Percentiles rank a stretch among this genome's conserved stretches.
Conservation (phyloP, 805 yeast genomes). For the Clavispora asparagi region DNA sequence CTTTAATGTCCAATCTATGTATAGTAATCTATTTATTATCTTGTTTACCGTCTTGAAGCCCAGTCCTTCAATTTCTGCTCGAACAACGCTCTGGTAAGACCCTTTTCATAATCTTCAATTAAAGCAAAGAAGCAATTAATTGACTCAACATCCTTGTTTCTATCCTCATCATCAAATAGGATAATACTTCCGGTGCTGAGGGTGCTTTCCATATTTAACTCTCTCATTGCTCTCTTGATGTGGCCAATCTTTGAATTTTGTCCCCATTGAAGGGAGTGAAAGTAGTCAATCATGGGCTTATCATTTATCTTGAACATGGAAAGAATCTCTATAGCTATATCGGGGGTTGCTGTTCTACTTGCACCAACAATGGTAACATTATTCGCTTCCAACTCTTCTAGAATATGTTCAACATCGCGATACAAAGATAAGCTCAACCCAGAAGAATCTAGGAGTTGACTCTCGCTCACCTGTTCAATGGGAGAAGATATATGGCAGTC, state of each 20-base stretch:
- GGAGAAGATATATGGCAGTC: slow-evolving; percentile 68
- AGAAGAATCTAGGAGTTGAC: slow-evolving; percentile 43
- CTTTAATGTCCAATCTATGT: background rate
- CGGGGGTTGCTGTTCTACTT: slow-evolving; percentile 73
- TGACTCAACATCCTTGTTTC: slow-evolving; percentile 70
- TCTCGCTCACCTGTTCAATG: slow-evolving; percentile 15
- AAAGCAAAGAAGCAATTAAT: slow-evolving; percentile 69
- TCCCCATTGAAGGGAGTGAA: slow-evolving; percentile 67
- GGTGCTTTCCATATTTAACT: slow-evolving; percentile 43
- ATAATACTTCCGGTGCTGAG: slow-evolving; percentile 38
- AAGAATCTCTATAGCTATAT: slow-evolving; percentile 64
- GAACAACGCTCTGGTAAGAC: slow-evolving; percentile 54
- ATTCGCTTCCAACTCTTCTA: slow-evolving; percentile 45
- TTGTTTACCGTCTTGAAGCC: slow-evolving; percentile 8
- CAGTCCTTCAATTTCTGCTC: slow-evolving; percentile 39
- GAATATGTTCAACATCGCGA: slow-evolving; percentile 62
- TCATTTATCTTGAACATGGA: slow-evolving; percentile 47
- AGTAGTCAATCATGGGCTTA: slow-evolving; percentile 46
- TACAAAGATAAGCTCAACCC: slow-evolving; percentile 58
- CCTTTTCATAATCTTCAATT: slow-evolving; percentile 51
- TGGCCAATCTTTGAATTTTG: slow-evolving; percentile 56
- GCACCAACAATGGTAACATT: slow-evolving; percentile 60
- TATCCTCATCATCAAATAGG: slow-evolving; percentile 71
- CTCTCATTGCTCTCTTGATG: slow-evolving; percentile 44
- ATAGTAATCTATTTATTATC: background rate